Evolutionary conservation across 345 rosid genomes (phyloP).

Genomic region (Aquilaria malaccensis): DNA sequence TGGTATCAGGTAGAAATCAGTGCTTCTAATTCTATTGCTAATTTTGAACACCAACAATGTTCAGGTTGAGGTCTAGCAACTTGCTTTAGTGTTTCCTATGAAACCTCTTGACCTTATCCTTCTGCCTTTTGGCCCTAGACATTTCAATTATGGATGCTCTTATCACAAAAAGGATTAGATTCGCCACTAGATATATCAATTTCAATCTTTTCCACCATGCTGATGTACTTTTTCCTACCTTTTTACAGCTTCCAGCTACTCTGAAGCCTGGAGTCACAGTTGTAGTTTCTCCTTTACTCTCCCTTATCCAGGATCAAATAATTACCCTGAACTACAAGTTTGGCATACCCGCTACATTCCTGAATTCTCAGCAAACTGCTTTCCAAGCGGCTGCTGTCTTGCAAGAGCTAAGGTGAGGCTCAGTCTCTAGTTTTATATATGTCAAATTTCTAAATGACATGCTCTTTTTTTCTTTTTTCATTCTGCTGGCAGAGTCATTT

Average conservation of each 20-base stretch:
- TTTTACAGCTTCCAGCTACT: conserved; percentile 74
- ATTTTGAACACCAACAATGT: neutral
- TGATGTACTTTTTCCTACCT: conserved; percentile 6
- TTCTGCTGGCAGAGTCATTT: neutral
- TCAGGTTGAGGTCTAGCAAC: neutral
- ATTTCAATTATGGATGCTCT: too few relatives aligned
- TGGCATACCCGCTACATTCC: conserved; percentile 76
- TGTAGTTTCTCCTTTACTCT: conserved; percentile 77
- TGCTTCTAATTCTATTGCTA: too few relatives aligned
- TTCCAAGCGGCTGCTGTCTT: conserved; percentile 69
- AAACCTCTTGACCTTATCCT: neutral
- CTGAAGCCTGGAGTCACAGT: conserved; percentile 80
- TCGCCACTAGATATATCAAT: neutral
- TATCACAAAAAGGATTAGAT: too few relatives aligned
- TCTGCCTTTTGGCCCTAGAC: conserved; percentile 1
- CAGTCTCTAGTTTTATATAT: neutral
- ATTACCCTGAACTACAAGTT: conserved; percentile 67
- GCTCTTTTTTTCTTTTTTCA: neutral
- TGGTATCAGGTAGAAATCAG: too few relatives aligned
- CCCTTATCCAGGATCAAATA: conserved; percentile 93
- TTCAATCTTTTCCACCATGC: neutral
- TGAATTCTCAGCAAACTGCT: conserved; percentile 86
- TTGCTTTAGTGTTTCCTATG: neutral
- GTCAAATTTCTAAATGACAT: neutral
- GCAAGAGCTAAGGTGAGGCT: conserved; percentile 77